Evolutionary conservation across 2,329 filamentous ascomycete species (phyloP), one percentile per base, ranked within the genome.

Genomic region (Lasiodiplodia theobromae): DNA sequence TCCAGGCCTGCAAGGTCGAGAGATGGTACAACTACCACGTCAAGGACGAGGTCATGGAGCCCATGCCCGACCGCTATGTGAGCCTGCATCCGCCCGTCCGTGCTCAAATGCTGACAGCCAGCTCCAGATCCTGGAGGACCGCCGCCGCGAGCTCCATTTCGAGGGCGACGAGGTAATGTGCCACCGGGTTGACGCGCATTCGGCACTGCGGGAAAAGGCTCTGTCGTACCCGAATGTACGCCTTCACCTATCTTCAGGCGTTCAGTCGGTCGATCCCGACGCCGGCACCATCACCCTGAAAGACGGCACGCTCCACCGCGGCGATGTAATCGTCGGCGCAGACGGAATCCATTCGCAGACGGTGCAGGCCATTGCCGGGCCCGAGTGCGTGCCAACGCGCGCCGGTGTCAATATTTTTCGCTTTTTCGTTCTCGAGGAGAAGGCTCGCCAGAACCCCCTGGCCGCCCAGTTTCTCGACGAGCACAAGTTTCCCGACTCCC

Each of bases 1-100:
- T 53, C 64, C 69, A 38, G 68, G 64, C 34, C 63, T 71, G 63
- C 66, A 70, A 34, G 71, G 47, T 49, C 47, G 60, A 53, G n/a
- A 14, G 47, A 21, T 64, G 60, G 60, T 38, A 63, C 49, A 72
- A 64, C 31, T 64, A 64, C 60, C 0, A 14, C 28, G 60, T 70
- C 23, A 34, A 38, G 7, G 31, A 64, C 47, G 60, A 34, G 11
- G 25, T 12, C 28, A 64, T 64, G 60, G 31, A 38, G n/a, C 31
- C 44, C 1, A n/a, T 47, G 34, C 14, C 21, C 34, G 44, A 18
- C 28, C 63, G 63, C 16, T 66, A 66, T 37, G 63, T 66, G 38
- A 66, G 63, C 44, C 25, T 18, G 31, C 31, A 21, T 11, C n/a
- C 8, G 6, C 44, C 44, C 31, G 16, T 4, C 8, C n/a, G 16